phyloP scores from a whole-genome alignment of 2,329 filamentous ascomycete genomes.

The Penicillium sp. region DNA sequence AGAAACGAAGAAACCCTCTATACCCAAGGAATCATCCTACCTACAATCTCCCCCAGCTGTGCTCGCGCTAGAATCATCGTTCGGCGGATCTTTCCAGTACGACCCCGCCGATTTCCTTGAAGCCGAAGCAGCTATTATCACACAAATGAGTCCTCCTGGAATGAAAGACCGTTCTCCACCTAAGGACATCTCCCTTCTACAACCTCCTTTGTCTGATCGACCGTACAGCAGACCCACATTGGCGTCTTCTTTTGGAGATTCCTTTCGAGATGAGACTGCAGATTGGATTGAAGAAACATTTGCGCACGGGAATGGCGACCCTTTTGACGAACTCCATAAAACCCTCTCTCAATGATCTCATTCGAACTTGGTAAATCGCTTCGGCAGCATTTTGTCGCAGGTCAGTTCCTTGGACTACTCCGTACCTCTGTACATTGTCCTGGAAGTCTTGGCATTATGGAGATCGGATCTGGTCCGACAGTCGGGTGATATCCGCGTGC shows the following conservation, averaged over 20 bases:
- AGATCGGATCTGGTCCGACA: constrained; percentile 21
- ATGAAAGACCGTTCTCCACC: background rate
- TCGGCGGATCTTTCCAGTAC: constrained; percentile 22
- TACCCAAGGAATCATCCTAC: background rate
- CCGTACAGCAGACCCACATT: background rate
- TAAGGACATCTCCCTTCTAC: background rate
- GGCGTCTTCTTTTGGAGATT: constrained; percentile 16
- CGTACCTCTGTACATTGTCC: background rate
- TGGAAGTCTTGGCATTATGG: constrained; percentile 3
- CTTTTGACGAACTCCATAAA: constrained; percentile 14
- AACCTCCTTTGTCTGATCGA: background rate
- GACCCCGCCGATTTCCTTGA: constrained; percentile 26
- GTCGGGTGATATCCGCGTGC: constrained; percentile 7
- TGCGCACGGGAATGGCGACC: constrained; percentile 12
- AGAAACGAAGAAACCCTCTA: background rate
- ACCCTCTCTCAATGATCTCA: background rate
- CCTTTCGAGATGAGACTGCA: constrained; percentile 32
- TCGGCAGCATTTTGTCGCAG: background rate
- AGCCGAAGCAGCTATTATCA: constrained; percentile 5
- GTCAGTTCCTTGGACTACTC: background rate
- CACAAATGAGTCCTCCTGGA: constrained; percentile 12
- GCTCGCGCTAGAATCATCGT: constrained; percentile 4
- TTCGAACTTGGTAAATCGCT: background rate
- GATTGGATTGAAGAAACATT: constrained; percentile 21
- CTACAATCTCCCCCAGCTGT: background rate